Base-by-base conservation (phyloP, 768 basidiomycete genomes). In the Pisolithus albus region DNA sequence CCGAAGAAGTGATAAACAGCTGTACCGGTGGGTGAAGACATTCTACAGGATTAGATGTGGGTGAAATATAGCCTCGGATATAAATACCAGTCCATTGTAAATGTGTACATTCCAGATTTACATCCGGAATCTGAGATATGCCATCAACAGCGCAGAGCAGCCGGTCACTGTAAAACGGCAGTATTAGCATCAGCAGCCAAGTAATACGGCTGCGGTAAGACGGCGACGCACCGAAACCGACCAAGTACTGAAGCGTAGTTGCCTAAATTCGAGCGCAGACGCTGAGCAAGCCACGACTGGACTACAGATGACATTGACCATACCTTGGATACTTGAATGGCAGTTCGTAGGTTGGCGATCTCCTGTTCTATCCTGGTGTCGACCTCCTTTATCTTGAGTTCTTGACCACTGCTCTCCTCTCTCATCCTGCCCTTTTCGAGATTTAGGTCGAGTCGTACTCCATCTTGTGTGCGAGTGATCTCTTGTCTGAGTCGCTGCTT, bases 361-460 rank as follows among this genome's bases (percentile, higher is more conserved):
- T 97, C 93, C 64, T 90, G 89, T 68, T 99, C 95, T 58, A 98
- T 97, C 64, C 90, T 73, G 4, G 95, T 97, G 61, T 98, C 95
- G 16, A 97, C 93, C 67, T 99, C 95, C 67, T 92, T 92, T 63
- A 98, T 89, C 80, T 97, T 97, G 48, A 94, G 73, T 62, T 96
- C 93, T 61, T 97, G 91, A 38, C 83, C 82, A 58, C 83, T 86
- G 57, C 83, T 84, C 74, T 98, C 94, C 64, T 98, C 94, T 48
- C 95, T 75, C 75, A 97, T 90, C 43, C 95, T 78, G 1, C 92
- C 92, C 69, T 98, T 98, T 74, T 99, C 95, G 23, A 98, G 71
- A 69, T 99, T 99, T 52, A 99, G 70, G 67, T 99, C 96, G 15
- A 99, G 70, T 48, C 95, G 75, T 4, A 99, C 96, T 16, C 93